A percentile compares a stretch with the other conserved stretches of the same genome.
Evolutionary conservation across 2,329 filamentous ascomycete genomes (phyloP).

Genomic region (Trichoderma sp.): DNA sequence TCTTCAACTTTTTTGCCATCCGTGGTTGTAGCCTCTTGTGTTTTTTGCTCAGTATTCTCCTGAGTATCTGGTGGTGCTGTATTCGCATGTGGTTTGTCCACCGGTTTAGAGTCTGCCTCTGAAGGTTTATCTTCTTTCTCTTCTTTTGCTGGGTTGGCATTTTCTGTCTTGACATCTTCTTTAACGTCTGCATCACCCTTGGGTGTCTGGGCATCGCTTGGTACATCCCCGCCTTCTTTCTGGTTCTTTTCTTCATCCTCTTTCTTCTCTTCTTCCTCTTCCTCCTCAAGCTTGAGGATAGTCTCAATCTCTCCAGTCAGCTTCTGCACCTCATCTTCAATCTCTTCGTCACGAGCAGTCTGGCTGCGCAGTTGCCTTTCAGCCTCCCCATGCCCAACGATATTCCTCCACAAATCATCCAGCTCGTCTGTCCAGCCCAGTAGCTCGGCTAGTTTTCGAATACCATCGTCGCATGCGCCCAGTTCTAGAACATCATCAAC

Average conservation of each 20-base stretch:
- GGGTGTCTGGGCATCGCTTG: not conserved
- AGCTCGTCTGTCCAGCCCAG: slow-evolving; percentile 86
- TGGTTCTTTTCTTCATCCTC: not conserved
- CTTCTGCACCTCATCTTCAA: slow-evolving; percentile 45
- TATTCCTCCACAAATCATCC: slow-evolving; percentile 67
- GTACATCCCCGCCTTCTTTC: not conserved
- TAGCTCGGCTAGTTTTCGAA: slow-evolving; percentile 72
- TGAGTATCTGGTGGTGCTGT: not conserved
- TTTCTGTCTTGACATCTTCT: not conserved
- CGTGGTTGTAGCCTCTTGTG: not conserved
- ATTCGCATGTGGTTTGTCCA: not conserved
- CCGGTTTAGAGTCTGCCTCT: not conserved
- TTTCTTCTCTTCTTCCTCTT: not conserved
- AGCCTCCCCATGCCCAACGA: slow-evolving; percentile 60
- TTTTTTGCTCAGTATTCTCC: not conserved
- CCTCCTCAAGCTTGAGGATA: slow-evolving; percentile 32
- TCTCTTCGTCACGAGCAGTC: slow-evolving; percentile 31
- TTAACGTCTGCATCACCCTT: not conserved
- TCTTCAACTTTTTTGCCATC: not conserved
- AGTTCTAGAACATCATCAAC: slow-evolving; percentile 82
- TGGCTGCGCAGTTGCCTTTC: slow-evolving; percentile 42
- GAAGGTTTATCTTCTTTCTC: not conserved
- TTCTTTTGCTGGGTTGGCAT: not conserved
- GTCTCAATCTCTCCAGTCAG: slow-evolving; percentile 37
- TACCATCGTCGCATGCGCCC: slow-evolving; percentile 78